Percentiles rank a stretch among this genome's conserved stretches.
phyloP scores from a whole-genome alignment of 352 stramenopile genomes.

The Phytopythium chamaehyphon region DNA sequence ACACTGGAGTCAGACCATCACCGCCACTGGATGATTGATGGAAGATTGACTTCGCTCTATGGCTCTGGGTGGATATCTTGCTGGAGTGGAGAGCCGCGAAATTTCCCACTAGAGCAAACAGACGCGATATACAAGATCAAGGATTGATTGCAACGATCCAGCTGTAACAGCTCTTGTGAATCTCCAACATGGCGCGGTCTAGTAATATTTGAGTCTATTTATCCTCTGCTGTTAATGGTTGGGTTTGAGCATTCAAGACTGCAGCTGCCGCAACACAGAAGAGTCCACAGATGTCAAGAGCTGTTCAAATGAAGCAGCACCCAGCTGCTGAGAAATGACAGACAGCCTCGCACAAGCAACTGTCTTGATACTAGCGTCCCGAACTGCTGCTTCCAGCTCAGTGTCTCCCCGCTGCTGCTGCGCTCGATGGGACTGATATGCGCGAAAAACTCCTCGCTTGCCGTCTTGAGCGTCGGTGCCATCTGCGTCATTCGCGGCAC shows the following conservation, averaged over 20 bases:
- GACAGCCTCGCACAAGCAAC: slow-evolving; percentile 37
- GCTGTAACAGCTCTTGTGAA: too few species aligned
- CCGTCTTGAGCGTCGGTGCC: slow-evolving; percentile 5
- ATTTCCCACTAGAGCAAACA: too few species aligned
- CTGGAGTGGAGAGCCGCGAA: too few species aligned
- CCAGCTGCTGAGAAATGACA: slow-evolving; percentile 37
- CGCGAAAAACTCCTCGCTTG: slow-evolving; percentile 40
- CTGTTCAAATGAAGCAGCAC: slow-evolving; percentile 34
- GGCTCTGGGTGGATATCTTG: too few species aligned
- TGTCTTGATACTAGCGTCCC: slow-evolving; percentile 36
- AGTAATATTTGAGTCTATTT: background rate
- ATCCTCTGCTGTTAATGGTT: background rate
- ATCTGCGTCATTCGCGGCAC: slow-evolving; percentile 9
- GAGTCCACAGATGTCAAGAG: slow-evolving; percentile 55
- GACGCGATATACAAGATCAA: too few species aligned
- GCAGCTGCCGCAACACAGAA: slow-evolving; percentile 51
- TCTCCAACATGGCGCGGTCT: too few species aligned
- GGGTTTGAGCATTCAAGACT: slow-evolving; percentile 22
- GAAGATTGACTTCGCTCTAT: background rate
- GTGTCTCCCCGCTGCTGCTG: slow-evolving; percentile 14
- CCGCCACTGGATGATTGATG: background rate
- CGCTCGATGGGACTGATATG: slow-evolving; percentile 37
- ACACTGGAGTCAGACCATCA: background rate
- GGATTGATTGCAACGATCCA: too few species aligned
- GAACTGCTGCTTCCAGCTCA: slow-evolving; percentile 36